Conservation (phyloP, 164 flowering plant species). For the Hamamelis virginiana region DNA sequence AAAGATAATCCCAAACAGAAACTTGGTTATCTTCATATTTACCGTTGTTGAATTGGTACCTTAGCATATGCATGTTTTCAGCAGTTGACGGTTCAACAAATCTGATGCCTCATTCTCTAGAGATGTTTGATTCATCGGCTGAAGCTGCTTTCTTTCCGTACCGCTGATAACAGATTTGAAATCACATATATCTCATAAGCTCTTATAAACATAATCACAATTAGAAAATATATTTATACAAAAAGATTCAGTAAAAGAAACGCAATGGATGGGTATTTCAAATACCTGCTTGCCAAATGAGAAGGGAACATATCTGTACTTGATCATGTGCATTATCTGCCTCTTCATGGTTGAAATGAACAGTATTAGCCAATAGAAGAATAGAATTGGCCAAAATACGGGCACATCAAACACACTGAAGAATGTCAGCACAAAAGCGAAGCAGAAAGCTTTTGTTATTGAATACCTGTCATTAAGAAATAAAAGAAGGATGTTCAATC, state of each 20-base stretch:
- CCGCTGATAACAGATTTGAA: slow-evolving; percentile 18
- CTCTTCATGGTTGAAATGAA: slow-evolving; percentile 39
- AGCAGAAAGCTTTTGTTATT: slow-evolving; percentile 32
- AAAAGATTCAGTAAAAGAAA: neutral
- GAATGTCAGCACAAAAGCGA: slow-evolving; percentile 39
- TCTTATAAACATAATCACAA: neutral
- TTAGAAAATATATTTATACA: neutral
- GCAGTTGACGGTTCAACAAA: slow-evolving; percentile 2
- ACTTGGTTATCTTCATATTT: neutral
- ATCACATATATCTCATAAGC: neutral
- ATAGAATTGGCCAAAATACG: slow-evolving; percentile 39
- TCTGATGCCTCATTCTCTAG: slow-evolving; percentile 14
- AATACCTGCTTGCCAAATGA: slow-evolving; percentile 38
- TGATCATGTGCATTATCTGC: slow-evolving; percentile 44
- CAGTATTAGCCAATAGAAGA: slow-evolving; percentile 32
- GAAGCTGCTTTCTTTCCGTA: slow-evolving; percentile 34
- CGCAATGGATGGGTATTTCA: neutral
- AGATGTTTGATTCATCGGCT: slow-evolving; percentile 14
- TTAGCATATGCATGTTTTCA: neutral
- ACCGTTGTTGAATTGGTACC: neutral
- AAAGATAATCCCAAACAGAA: neutral
- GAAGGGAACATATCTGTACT: slow-evolving; percentile 40
- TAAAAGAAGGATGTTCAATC: neutral
- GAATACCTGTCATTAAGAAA: slow-evolving; percentile 26
- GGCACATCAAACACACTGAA: slow-evolving; percentile 38